Evolutionary conservation across 169 alveolate species (phyloP), one percentile per base, ranked within the genome.

Genomic region (Eimeria maxima): DNA sequence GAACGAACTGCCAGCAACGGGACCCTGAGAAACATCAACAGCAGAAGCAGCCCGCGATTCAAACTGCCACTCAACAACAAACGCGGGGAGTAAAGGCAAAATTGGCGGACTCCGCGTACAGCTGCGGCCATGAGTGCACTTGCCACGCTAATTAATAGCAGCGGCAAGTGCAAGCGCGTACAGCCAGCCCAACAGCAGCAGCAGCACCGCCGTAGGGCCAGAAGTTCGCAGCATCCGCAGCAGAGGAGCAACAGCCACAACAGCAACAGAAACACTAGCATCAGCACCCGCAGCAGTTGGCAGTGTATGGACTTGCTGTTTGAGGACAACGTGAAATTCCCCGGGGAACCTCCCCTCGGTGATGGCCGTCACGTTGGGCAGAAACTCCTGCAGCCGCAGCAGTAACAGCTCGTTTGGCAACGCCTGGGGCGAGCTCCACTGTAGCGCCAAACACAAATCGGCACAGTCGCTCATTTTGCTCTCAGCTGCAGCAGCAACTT

Each of bases 1-100:
- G 93, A 55, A 27, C 96, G 96, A 14, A 92, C 84, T 16, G 74
- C 91, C 81, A 86, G 57, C 92, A 80, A 65, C 29, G 96, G 96
- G 5, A 92, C 73, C 11, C 96, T 92, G 44, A 78, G 24, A 78
- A 78, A 45, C 29, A 63, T 55, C 24, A 14, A 29, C 57, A n/a
- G 45, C 27, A 91, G 63, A 29, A 50, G 45, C 33, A 29, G 65
- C 73, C 73, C 53, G 76, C 74, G 24, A 0, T 16, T 14, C 20
- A 60, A 60, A 60, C 18, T 0, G 69, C 20, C 27, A 11, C 18
- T 5, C 69, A 60, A 60, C 0, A 24, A 60, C 5, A 60, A 2
- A 18, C 27, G 2, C 20, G 69, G 69, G 69, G 20, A 14, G 1
- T 60, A 14, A 18, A 11, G 2, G 69, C 2, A 60, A 60, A 5